These are phyloP conservation scores for Telopea speciosissima DNA, from an alignment of 177 flowering plant genomes.

Conservation along the genomic window DNA sequence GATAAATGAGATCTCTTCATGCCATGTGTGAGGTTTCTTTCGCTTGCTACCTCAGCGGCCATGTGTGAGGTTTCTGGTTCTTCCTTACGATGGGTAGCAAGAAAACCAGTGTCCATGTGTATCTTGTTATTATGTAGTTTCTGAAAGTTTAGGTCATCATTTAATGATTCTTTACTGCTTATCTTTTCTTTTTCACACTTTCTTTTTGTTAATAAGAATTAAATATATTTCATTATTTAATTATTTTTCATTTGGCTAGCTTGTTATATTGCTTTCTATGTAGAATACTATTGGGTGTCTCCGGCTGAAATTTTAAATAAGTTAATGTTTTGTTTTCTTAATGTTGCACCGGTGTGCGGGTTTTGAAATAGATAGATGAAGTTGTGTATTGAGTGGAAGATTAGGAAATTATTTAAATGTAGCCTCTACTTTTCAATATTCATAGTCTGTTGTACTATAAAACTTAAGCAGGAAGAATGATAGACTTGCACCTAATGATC, in stretches of 20 bases:
- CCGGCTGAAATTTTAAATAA: not conserved
- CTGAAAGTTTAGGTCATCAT: not conserved
- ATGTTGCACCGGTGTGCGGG: not conserved
- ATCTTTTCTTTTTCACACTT: not conserved
- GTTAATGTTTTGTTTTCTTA: not conserved
- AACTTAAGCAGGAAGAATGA: not conserved
- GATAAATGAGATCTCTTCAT: too few species aligned
- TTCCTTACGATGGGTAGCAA: not conserved
- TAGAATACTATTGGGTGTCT: not conserved
- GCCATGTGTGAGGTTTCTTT: too few species aligned
- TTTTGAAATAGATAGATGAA: not conserved
- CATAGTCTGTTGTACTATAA: not conserved
- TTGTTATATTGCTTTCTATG: not conserved
- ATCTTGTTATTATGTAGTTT: not conserved
- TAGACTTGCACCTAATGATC: conserved; percentile 1
- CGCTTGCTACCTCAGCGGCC: not conserved
- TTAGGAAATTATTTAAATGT: not conserved
- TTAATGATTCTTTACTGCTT: not conserved
- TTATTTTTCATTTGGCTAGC: not conserved
- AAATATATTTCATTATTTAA: too few species aligned
- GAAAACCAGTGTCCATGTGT: not conserved
- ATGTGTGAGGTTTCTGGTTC: not conserved
- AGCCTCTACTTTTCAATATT: not conserved
- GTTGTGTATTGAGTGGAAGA: not conserved
- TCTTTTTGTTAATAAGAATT: too few species aligned